These are phyloP conservation scores for Alternaria triticimaculans DNA, from an alignment of 2,329 filamentous ascomycete species.

Conservation along the genomic window DNA sequence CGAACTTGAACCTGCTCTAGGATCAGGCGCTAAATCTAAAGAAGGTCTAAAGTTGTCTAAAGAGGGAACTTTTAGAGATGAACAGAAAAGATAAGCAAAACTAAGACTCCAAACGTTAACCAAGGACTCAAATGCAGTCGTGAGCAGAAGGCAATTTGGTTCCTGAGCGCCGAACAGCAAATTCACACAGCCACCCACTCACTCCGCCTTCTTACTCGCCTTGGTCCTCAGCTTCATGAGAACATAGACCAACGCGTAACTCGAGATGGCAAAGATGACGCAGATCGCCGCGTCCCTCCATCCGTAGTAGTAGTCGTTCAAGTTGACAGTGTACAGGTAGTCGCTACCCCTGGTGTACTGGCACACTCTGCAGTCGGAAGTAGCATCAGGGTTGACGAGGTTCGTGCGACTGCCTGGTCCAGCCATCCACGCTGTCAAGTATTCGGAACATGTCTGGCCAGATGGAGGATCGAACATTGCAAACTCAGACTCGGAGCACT, in stretches of 20 bases:
- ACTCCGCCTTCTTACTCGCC: constrained; percentile 50
- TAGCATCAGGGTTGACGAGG: constrained; percentile 67
- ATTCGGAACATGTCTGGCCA: constrained; percentile 63
- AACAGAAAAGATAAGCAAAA: not conserved
- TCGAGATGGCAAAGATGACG: constrained; percentile 62
- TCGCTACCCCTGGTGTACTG: constrained; percentile 65
- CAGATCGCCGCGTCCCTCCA: constrained; percentile 71
- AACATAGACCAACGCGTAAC: constrained; percentile 58
- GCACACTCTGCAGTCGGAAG: constrained; percentile 65
- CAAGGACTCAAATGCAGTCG: not conserved
- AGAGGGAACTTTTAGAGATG: not conserved
- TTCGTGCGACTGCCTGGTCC: constrained; percentile 49
- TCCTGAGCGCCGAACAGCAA: not conserved
- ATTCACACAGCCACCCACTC: not conserved
- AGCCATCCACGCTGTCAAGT: constrained; percentile 40
- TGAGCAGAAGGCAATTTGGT: not conserved
- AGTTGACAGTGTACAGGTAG: constrained; percentile 66
- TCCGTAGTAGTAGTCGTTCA: constrained; percentile 67
- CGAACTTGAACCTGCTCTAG: not conserved
- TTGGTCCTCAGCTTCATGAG: constrained; percentile 54
- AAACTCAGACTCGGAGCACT: constrained; percentile 46
- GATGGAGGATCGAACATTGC: constrained; percentile 57
- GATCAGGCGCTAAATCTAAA: not conserved
- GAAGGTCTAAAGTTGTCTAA: not conserved
- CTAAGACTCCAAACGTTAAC: not conserved